Evolutionary conservation across 768 basidiomycete species (phyloP).

Genomic region (Serpula lacrymans): DNA sequence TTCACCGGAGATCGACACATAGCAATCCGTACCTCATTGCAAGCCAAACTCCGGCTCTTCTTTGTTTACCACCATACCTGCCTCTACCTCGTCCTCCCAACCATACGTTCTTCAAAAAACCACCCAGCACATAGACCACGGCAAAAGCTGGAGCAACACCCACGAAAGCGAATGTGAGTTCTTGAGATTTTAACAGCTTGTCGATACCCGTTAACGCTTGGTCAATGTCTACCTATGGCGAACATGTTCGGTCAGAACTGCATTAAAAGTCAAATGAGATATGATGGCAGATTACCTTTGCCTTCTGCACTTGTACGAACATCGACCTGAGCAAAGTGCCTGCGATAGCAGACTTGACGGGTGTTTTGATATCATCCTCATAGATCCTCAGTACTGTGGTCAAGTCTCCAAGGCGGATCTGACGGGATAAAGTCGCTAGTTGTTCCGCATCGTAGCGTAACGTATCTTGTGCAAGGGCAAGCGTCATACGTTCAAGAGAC

Average conservation of each 20-base stretch:
- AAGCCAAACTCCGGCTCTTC: constrained; percentile 59
- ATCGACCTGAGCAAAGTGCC: constrained; percentile 82
- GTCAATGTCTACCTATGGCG: constrained; percentile 79
- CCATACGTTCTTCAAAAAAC: constrained; percentile 50
- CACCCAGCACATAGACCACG: constrained; percentile 66
- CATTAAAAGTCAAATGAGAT: neutral
- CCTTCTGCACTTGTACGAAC: constrained; percentile 93
- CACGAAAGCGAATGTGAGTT: constrained; percentile 94
- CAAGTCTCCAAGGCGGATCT: constrained; percentile 77
- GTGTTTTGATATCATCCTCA: constrained; percentile 89
- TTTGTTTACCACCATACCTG: constrained; percentile 55
- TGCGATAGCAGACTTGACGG: constrained; percentile 72
- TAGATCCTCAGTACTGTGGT: constrained; percentile 85
- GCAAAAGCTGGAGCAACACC: constrained; percentile 89
- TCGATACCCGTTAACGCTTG: constrained; percentile 90
- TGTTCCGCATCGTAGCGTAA: constrained; percentile 61
- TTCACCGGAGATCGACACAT: neutral
- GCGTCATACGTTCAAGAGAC: constrained; percentile 92
- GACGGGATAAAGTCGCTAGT: constrained; percentile 58
- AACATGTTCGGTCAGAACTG: constrained; percentile 1
- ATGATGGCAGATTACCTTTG: constrained; percentile 55
- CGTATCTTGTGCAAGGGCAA: constrained; percentile 80
- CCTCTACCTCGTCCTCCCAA: constrained; percentile 45
- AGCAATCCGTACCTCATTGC: constrained; percentile 56
- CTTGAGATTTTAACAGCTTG: constrained; percentile 89